phyloP scores from a whole-genome alignment of 768 basidiomycete species.

The Naganishia onofrii region DNA sequence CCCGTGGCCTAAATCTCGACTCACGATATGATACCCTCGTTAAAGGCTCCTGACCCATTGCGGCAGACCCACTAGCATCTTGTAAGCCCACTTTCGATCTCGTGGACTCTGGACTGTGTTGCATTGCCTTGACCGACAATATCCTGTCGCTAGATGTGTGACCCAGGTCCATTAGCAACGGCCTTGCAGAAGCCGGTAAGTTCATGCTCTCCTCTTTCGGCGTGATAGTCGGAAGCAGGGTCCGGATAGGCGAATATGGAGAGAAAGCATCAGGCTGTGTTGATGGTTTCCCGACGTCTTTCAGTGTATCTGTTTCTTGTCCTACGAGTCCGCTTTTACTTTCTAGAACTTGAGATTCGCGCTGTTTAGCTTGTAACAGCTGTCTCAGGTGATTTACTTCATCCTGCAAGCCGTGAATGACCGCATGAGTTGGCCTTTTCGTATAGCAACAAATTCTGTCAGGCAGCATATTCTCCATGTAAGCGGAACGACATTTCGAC shows the following conservation, averaged over 20 bases:
- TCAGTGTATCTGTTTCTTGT: background rate
- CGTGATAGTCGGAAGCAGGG: background rate
- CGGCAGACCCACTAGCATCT: background rate
- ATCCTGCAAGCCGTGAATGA: constrained; percentile 14
- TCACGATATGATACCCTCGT: background rate
- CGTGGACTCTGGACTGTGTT: background rate
- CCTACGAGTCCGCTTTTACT: background rate
- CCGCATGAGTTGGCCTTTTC: constrained; percentile 11
- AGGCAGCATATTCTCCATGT: background rate
- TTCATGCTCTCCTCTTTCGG: background rate
- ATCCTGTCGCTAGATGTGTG: background rate
- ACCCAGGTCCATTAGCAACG: background rate
- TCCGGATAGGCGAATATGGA: background rate
- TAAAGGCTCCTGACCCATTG: background rate
- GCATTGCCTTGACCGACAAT: background rate
- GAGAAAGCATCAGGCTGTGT: background rate
- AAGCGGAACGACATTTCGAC: background rate
- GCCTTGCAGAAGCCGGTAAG: background rate
- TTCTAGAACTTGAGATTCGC: constrained; percentile 7
- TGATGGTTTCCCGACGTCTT: background rate
- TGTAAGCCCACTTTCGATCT: background rate
- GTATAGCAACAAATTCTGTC: background rate
- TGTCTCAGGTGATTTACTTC: background rate
- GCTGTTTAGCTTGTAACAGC: background rate
- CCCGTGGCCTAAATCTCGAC: too few relatives aligned